Conservation (phyloP, 2,329 filamentous ascomycete genomes). For the Alternaria incomplexa region DNA sequence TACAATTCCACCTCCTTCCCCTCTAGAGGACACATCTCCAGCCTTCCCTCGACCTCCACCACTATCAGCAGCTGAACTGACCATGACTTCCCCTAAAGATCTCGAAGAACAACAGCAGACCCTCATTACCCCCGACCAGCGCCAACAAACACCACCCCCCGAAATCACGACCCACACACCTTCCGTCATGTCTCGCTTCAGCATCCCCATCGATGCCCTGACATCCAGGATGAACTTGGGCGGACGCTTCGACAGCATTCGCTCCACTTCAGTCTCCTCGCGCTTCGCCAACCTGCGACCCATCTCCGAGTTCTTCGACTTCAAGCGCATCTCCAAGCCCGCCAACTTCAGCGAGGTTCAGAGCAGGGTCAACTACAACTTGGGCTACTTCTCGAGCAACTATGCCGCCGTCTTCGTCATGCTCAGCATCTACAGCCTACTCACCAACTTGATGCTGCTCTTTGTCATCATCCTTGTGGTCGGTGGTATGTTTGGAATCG, state of each 20-base stretch:
- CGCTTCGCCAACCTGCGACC: slow-evolving; percentile 94
- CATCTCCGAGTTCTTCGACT: slow-evolving; percentile 89
- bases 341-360: slow-evolving; percentile 89
- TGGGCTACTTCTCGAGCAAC: slow-evolving; percentile 97
- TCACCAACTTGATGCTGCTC: slow-evolving; percentile 84
- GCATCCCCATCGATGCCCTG: slow-evolving; percentile 89
- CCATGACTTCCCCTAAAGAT: slow-evolving; percentile 36
- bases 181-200: slow-evolving; percentile 77
- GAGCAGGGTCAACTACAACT: slow-evolving; percentile 94
- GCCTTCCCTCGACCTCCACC: slow-evolving; percentile 3
- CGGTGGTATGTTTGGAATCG: slow-evolving; percentile 87
- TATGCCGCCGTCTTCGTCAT: slow-evolving; percentile 93
- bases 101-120: slow-evolving; percentile 37
- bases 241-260: slow-evolving; percentile 84
- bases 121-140: slow-evolving; percentile 26
- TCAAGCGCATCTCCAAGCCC: slow-evolving; percentile 95
- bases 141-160: slow-evolving; percentile 12
- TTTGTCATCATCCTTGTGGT: slow-evolving; percentile 92
- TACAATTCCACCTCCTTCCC: slow-evolving; percentile 2
- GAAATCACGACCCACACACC: slow-evolving; percentile 10
- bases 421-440: slow-evolving; percentile 92
- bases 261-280: slow-evolving; percentile 76
- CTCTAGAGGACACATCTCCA: slow-evolving; percentile 40
- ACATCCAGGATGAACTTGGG: slow-evolving; percentile 87
- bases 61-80: slow-evolving; percentile 34